phyloP scores from a whole-genome alignment of 2,329 filamentous ascomycete species.

The Diaporthe longicolla region DNA sequence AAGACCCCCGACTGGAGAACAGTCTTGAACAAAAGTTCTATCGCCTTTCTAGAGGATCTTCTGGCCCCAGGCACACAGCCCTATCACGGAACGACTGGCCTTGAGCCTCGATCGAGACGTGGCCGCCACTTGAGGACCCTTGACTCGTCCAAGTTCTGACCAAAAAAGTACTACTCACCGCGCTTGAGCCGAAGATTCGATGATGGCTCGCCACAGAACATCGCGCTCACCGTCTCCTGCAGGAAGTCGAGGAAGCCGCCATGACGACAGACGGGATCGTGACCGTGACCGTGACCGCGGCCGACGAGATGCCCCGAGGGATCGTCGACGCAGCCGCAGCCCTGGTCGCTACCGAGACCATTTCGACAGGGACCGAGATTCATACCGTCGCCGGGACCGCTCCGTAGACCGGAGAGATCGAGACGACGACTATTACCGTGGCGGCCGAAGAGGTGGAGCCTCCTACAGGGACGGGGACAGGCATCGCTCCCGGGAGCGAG shows the following conservation, averaged over 20 bases:
- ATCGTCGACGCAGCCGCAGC: conserved; percentile 72
- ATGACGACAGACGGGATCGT: conserved; percentile 70
- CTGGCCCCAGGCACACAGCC: conserved; percentile 5
- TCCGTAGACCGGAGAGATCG: conserved; percentile 69
- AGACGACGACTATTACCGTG: conserved; percentile 75
- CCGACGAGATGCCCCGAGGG: conserved; percentile 63
- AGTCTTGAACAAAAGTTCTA: neutral
- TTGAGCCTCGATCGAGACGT: conserved; percentile 35
- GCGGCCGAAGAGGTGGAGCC: conserved; percentile 68
- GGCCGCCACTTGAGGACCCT: conserved; percentile 30
- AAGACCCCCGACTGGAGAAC: conserved; percentile 6
- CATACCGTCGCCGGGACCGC: conserved; percentile 77
- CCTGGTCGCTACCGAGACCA: conserved; percentile 71
- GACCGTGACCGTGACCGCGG: conserved; percentile 64
- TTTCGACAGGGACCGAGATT: conserved; percentile 62
- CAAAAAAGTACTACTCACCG: conserved; percentile 52
- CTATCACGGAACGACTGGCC: conserved; percentile 12
- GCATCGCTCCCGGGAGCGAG: conserved; percentile 74
- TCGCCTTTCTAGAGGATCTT: conserved; percentile 8
- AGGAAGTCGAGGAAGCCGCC: conserved; percentile 73
- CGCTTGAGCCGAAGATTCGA: conserved; percentile 51
- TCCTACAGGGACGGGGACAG: conserved; percentile 74
- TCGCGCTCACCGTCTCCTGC: conserved; percentile 93
- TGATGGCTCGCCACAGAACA: conserved; percentile 76
- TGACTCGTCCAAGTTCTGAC: conserved; percentile 41